Conservation (phyloP, 2,329 filamentous ascomycete genomes). For the Claviceps sp. region DNA sequence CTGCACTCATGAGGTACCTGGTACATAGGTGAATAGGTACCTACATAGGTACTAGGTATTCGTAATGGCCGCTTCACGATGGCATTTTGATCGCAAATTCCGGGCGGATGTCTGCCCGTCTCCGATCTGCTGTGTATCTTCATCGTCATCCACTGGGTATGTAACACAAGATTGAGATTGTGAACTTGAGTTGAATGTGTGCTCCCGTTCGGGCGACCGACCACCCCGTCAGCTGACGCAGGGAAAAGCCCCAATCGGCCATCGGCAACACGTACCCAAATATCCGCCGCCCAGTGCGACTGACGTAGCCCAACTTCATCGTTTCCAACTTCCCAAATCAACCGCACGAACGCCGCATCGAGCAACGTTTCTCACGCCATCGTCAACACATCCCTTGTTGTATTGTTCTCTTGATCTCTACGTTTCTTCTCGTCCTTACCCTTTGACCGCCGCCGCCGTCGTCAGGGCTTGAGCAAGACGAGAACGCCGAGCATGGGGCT, state of each 20-base stretch:
- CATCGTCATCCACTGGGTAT: too few relatives aligned
- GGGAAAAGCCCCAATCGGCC: background rate
- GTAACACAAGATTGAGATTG: too few relatives aligned
- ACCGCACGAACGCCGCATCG: background rate
- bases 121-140: too few relatives aligned
- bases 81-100: too few relatives aligned
- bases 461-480: background rate
- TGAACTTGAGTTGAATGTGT: background rate
- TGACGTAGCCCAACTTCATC: slow-evolving; percentile 1
- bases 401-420: background rate
- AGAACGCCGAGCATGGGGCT: slow-evolving; percentile 53
- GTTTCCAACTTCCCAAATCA: too few relatives aligned
- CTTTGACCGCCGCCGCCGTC: background rate
- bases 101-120: too few relatives aligned
- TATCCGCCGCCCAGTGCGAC: background rate
- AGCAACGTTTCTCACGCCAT: background rate
- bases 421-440: background rate
- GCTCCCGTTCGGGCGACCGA: background rate
- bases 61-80: too few relatives aligned
- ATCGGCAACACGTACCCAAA: background rate
- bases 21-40: too few relatives aligned
- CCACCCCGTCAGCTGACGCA: background rate
- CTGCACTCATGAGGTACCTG: too few relatives aligned
- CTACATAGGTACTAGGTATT: too few relatives aligned
- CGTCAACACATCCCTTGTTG: background rate